Conservation (phyloP, 2,329 filamentous ascomycete genomes). For the Botrytis cinerea region DNA sequence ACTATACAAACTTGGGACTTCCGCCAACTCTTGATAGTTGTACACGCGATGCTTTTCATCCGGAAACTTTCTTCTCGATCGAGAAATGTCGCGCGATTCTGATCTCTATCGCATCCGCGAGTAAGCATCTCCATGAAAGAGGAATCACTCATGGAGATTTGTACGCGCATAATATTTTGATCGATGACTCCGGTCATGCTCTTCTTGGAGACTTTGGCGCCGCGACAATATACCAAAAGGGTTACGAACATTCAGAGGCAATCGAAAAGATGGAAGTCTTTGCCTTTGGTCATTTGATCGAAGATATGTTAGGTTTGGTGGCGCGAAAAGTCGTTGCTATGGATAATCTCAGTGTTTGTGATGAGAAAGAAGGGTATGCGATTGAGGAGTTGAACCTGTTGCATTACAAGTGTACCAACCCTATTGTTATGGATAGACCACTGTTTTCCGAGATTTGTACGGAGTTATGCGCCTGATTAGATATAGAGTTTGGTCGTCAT, state of each 20-base stretch:
- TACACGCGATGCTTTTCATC: slow-evolving; percentile 49
- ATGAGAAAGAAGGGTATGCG: slow-evolving; percentile 37
- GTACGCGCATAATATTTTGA: slow-evolving; percentile 52
- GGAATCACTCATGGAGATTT: slow-evolving; percentile 51
- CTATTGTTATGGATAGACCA: slow-evolving; percentile 37
- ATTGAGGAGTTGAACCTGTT: slow-evolving; percentile 37
- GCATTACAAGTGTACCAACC: slow-evolving; percentile 39
- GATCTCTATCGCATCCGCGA: slow-evolving; percentile 46
- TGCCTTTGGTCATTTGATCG: slow-evolving; percentile 51
- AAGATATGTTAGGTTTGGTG: slow-evolving; percentile 47
- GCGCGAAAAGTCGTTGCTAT: slow-evolving; percentile 27
- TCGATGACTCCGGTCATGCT: slow-evolving; percentile 46
- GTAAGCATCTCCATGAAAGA: slow-evolving; percentile 47
- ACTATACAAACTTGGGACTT: slow-evolving; percentile 47
- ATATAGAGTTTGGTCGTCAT: not conserved
- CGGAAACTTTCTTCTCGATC: slow-evolving; percentile 39
- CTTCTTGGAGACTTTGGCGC: slow-evolving; percentile 52
- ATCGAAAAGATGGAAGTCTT: slow-evolving; percentile 51
- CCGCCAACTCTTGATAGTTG: slow-evolving; percentile 50
- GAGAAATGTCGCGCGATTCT: slow-evolving; percentile 44
- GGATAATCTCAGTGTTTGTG: slow-evolving; percentile 28
- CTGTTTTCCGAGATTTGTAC: slow-evolving; percentile 35
- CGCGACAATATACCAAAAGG: slow-evolving; percentile 48
- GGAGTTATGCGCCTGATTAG: slow-evolving; percentile 16
- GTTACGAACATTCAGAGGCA: slow-evolving; percentile 30